phyloP scores from a whole-genome alignment of 768 basidiomycete genomes.

The Kwoniella bestiolae region DNA sequence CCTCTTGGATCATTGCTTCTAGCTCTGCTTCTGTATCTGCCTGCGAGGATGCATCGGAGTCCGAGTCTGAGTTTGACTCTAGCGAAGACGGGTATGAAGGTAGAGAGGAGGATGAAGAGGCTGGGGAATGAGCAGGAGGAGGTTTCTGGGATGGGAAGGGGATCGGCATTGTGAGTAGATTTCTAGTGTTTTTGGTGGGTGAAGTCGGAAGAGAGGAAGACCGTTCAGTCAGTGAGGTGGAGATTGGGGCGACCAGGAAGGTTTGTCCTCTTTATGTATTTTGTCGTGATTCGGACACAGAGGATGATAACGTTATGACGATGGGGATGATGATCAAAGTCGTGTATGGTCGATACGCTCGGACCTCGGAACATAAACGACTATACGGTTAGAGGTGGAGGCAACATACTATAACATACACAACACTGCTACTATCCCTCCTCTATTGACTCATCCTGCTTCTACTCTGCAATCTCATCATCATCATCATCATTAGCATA shows the following conservation, averaged over 20 bases:
- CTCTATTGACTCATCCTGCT: neutral
- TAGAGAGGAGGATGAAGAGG: constrained; percentile 58
- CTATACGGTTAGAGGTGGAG: neutral
- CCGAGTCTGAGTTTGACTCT: constrained; percentile 60
- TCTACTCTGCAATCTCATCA: neutral
- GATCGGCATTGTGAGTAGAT: constrained; percentile 32
- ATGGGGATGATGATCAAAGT: too few relatives aligned
- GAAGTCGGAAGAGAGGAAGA: too few relatives aligned
- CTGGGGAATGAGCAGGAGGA: constrained; percentile 20
- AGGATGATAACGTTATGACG: too few relatives aligned
- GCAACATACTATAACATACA: too few relatives aligned
- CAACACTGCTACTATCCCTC: neutral
- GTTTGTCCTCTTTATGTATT: too few relatives aligned
- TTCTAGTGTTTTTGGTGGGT: neutral
- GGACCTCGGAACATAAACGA: neutral
- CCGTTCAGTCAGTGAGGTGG: too few relatives aligned
- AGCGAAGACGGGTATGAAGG: constrained; percentile 58
- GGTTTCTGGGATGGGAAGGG: constrained; percentile 23
- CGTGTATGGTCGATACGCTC: neutral
- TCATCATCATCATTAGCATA: neutral
- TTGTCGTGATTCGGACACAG: too few relatives aligned
- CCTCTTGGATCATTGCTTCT: constrained; percentile 68
- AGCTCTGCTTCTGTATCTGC: constrained; percentile 64
- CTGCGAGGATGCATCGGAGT: constrained; percentile 11
- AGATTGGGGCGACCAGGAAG: too few relatives aligned